Evolutionary conservation across 345 rosid genomes (phyloP).

Genomic region (Erucastrum elatum): DNA sequence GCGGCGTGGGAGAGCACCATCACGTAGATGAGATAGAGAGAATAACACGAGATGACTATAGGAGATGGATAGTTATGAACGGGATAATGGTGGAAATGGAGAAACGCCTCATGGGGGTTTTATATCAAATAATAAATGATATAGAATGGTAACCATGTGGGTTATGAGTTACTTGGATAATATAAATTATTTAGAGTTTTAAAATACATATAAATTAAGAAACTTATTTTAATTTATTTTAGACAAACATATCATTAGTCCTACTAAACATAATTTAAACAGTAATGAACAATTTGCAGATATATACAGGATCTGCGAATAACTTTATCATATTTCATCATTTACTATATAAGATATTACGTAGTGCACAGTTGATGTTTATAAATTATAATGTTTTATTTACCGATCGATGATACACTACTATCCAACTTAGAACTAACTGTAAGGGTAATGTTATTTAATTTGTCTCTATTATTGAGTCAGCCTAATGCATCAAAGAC

Average conservation of each 20-base stretch:
- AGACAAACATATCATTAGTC: background rate
- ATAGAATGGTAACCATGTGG: constrained; percentile 4
- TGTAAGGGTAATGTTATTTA: no score
- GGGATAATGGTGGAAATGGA: constrained; percentile 7
- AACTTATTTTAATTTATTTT: background rate
- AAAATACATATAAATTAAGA: background rate
- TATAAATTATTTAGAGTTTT: background rate
- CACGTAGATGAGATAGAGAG: constrained; percentile 4
- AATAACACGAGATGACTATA: background rate
- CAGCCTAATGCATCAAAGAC: no score
- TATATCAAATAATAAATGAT: constrained; percentile 1
- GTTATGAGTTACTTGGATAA: background rate
- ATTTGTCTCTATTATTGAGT: no score
- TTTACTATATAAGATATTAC: no score
- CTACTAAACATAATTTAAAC: background rate
- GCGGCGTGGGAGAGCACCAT: constrained; percentile 66
- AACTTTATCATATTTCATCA: no score
- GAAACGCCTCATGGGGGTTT: constrained; percentile 14
- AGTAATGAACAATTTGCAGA: background rate
- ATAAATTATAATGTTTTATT: no score
- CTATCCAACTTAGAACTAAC: no score
- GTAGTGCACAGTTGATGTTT: no score
- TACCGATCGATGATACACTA: no score
- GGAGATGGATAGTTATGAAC: background rate
- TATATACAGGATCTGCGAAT: no score